phyloP scores from a whole-genome alignment of 1,284 basidiomycete species.

The Cutaneotrichosporon sp. region DNA sequence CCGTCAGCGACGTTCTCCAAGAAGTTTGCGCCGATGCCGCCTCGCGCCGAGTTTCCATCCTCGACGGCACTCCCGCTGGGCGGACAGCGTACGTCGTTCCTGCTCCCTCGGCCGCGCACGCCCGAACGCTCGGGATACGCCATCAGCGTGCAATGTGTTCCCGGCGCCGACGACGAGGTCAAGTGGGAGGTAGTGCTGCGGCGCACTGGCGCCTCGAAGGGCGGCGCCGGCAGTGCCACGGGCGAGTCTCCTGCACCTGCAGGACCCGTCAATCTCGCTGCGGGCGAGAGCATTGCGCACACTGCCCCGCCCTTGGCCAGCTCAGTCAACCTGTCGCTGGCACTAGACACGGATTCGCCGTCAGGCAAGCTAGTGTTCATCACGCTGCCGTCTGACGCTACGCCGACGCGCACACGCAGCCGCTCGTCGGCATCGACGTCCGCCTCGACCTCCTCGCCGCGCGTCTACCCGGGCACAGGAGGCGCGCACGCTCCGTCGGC shows the following conservation, averaged over 20 bases:
- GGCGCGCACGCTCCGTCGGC: too few species aligned
- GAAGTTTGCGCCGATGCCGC: neutral
- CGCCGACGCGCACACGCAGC: constrained; percentile 6
- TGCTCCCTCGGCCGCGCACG: neutral
- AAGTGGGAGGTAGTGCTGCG: constrained; percentile 36
- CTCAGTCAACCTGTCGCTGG: constrained; percentile 38
- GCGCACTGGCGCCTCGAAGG: neutral
- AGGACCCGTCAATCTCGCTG: neutral
- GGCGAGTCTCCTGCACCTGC: neutral
- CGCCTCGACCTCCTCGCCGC: too few species aligned
- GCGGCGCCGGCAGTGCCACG: constrained; percentile 4
- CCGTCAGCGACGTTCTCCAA: neutral
- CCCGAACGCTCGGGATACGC: constrained; percentile 22
- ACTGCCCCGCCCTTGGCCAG: constrained; percentile 24
- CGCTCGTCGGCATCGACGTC: neutral
- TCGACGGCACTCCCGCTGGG: too few species aligned
- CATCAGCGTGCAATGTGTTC: constrained; percentile 27
- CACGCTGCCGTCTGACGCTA: constrained; percentile 27
- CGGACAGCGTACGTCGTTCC: neutral
- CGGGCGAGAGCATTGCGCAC: neutral
- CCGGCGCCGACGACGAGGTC: constrained; percentile 25
- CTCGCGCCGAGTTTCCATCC: neutral
- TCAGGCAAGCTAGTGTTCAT: constrained; percentile 41
- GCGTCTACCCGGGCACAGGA: too few species aligned
- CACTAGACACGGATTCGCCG: constrained; percentile 28